Evolutionary conservation across 495 filamentous ascomycete species (phyloP).

Genomic region (Hapsidospora chrysogenum): DNA sequence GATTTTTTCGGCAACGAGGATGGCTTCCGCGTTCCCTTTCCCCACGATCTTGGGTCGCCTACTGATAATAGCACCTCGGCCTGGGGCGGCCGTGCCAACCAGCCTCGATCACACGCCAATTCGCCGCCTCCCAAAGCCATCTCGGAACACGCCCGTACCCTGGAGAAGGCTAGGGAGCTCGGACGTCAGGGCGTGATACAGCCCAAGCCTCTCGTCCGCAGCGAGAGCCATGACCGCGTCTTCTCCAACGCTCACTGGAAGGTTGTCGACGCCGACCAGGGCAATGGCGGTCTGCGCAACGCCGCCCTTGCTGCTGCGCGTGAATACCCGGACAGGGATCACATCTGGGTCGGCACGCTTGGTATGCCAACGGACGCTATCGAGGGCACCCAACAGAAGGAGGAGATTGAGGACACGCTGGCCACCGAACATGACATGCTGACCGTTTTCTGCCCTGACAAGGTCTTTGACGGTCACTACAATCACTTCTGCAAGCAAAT

Average conservation of each 20-base stretch:
- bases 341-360: conserved; percentile 77
- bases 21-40: conserved; percentile 26
- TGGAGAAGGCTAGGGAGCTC: conserved; percentile 34
- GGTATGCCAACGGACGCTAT: conserved; percentile 84
- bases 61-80: conserved; percentile 49
- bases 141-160: conserved; percentile 39
- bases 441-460: conserved; percentile 69
- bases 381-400: conserved; percentile 45
- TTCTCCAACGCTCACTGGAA: conserved; percentile 59
- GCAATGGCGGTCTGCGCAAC: conserved; percentile 80
- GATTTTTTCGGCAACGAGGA: conserved; percentile 43
- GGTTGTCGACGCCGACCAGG: conserved; percentile 71
- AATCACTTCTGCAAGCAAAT: conserved; percentile 86
- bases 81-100: conserved; percentile 54
- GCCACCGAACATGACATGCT: conserved; percentile 66
- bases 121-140: conserved; percentile 56
- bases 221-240: conserved; percentile 41
- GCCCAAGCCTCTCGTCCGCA: conserved; percentile 22
- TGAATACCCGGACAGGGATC: conserved; percentile 43
- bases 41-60: conserved; percentile 22
- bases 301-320: conserved; percentile 62
- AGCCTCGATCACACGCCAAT: conserved; percentile 54
- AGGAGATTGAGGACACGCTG: conserved; percentile 63
- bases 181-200: conserved; percentile 29
- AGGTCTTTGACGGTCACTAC: conserved; percentile 84